Conservation (phyloP, 2,329 filamentous ascomycete species). For the Microdochium paspali region DNA sequence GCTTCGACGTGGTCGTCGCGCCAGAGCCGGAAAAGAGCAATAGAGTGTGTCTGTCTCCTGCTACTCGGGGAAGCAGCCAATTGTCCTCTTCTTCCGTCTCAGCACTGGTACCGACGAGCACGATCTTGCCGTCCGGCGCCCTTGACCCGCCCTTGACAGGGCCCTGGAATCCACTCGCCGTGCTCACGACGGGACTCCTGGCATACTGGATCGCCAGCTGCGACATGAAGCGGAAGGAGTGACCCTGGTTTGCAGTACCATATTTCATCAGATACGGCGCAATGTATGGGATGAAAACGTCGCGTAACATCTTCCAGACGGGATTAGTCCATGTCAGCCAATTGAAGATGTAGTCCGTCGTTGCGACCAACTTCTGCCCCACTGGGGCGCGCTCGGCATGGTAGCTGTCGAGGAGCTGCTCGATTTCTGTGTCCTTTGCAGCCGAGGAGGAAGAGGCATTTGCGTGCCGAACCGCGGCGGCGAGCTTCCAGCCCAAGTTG, state of each 20-base stretch:
- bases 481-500: constrained; percentile 41
- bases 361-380: constrained; percentile 28
- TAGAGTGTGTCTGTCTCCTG: constrained; percentile 12
- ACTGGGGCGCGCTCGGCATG: constrained; percentile 35
- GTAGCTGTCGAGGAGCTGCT: constrained; percentile 35
- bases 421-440: constrained; percentile 14
- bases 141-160: neutral
- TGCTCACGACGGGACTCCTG: constrained; percentile 20
- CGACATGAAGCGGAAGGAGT: constrained; percentile 25
- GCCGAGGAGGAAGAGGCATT: too few relatives aligned
- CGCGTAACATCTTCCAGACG: constrained; percentile 13
- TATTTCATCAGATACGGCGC: constrained; percentile 22
- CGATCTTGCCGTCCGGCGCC: neutral
- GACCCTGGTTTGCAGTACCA: constrained; percentile 8
- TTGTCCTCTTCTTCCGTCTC: constrained; percentile 7
- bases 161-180: constrained; percentile 11
- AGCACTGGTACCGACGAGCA: constrained; percentile 4
- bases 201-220: constrained; percentile 30
- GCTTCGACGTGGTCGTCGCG: constrained; percentile 5
- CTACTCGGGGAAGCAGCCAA: constrained; percentile 13
- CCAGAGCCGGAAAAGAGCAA: constrained; percentile 14
- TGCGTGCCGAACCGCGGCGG: constrained; percentile 11
- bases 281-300: constrained; percentile 24
- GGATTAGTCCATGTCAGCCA: constrained; percentile 14
- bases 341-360: constrained; percentile 28